Evolutionary conservation across 148 eudicot species (phyloP).

Genomic region (Silene uniflora): DNA sequence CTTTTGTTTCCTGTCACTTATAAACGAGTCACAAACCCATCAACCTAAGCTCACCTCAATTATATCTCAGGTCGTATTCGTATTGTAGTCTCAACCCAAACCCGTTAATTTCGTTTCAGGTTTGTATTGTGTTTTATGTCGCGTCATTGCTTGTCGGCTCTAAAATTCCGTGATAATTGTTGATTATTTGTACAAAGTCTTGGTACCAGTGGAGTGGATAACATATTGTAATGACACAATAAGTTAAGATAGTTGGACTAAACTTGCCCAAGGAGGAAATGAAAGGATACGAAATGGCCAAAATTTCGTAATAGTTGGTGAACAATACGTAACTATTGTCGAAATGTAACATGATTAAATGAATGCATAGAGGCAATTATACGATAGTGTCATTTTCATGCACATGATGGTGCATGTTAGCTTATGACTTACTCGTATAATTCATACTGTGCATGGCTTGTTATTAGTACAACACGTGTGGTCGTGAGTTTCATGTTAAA

Average conservation of each 20-base stretch:
- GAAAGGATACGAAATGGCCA: background rate
- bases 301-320: conserved; percentile 10
- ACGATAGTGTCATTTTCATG: background rate
- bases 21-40: too few relatives aligned
- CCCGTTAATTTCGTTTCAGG: too few relatives aligned
- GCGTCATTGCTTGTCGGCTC: too few relatives aligned
- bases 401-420: conserved; percentile 19
- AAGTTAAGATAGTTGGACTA: conserved; percentile 5
- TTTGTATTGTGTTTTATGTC: too few relatives aligned
- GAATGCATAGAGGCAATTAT: background rate
- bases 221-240: background rate
- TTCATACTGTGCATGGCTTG: background rate
- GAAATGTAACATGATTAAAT: background rate
- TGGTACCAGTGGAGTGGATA: background rate
- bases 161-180: too few relatives aligned
- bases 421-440: background rate
- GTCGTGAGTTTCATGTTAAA: background rate
- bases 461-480: background rate
- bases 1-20: too few relatives aligned
- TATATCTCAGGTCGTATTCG: too few relatives aligned
- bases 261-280: background rate
- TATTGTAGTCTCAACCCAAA: too few relatives aligned
- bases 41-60: too few relatives aligned
- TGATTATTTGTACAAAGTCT: background rate
- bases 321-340: conserved; percentile 6